Base-by-base conservation (phyloP, 208 protist genomes). In the Trypanosoma congolense region DNA sequence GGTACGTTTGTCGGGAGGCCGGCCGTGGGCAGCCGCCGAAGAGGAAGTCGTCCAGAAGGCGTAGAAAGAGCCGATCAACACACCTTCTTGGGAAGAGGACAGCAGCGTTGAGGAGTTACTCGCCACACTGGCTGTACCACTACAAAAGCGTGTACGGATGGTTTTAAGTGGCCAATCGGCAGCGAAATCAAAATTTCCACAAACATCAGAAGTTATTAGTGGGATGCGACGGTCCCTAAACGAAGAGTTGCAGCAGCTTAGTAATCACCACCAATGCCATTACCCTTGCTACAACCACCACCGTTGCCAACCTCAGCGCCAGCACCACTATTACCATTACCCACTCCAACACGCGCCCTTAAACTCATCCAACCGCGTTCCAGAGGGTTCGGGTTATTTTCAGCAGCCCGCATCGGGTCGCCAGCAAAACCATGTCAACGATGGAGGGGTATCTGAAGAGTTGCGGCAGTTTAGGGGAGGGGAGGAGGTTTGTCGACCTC, bases 1-100 rank as follows among this genome's bases (percentile, higher is more conserved):
- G 77, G 75, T 57, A 77, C 29, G 52, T 89, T 40, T 29, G 29
- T 3, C 65, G 30, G 43, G 3, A 26, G 2, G 21, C n/a, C 3
- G 25, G 26, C 4, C 4, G 0, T 18, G 24, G 8, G 10, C 16
- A 19, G 16, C 4, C 12, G 4, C 16, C 9, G n/a, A 9, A 29
- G 30, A 36, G 26, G 2, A 30, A n/a, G 5, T 30, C 51, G 8
- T 30, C 51, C 22, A 31, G 25, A 43, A 49, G 35, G 22, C n/a
- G 22, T 21, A 25, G 14, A 19, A 55, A 26, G 48, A 21, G 19
- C 22, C 6, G 2, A 45, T 28, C 43, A 16, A 6, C 5, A 36
- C 56, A 18, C 41, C n/a, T 16, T 49, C 51, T 25, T 26, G 55
- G 3, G 43, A 49, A 14, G 35, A 45, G 18, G 65, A 63, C 4